A percentile compares a stretch with the other conserved stretches of the same genome.
Evolutionary conservation across 2,329 filamentous ascomycete species (phyloP).

Genomic region (Fulvia fulva): DNA sequence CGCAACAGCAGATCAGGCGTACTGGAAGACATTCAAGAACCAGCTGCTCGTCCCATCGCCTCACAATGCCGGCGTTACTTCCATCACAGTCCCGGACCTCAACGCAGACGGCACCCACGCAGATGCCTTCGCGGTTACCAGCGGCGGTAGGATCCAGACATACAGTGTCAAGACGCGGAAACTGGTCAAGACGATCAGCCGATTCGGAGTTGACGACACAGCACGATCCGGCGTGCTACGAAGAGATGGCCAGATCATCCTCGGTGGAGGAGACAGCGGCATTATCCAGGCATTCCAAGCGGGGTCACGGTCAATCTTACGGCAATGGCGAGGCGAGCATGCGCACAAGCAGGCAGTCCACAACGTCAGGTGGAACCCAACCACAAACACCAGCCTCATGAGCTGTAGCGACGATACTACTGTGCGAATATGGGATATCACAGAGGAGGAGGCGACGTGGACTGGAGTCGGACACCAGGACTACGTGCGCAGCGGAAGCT

Average conservation of each 20-base stretch:
- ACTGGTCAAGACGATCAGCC: conserved; percentile 86
- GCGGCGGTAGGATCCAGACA: conserved; percentile 86
- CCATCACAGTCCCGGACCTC: conserved; percentile 57
- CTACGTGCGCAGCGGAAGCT: conserved; percentile 83
- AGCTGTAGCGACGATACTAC: conserved; percentile 90
- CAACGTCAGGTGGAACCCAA: conserved; percentile 84
- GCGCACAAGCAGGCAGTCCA: conserved; percentile 85
- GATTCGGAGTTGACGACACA: conserved; percentile 74
- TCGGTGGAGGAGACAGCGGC: conserved; percentile 87
- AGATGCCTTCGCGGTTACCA: conserved; percentile 88
- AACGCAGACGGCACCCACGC: conserved; percentile 37
- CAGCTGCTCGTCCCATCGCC: conserved; percentile 86
- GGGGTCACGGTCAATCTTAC: conserved; percentile 81
- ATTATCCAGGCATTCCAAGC: conserved; percentile 95
- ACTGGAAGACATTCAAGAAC: conserved; percentile 95
- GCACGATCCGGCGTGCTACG: conserved; percentile 86
- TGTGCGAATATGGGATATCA: conserved; percentile 89
- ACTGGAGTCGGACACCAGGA: conserved; percentile 85
- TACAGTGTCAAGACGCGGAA: conserved; percentile 91
- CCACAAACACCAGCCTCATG: conserved; percentile 76
- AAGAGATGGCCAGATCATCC: conserved; percentile 80
- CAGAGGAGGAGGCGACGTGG: conserved; percentile 68
- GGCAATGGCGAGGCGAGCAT: conserved; percentile 69
- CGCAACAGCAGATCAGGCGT: conserved; percentile 85
- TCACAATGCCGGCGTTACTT: conserved; percentile 82